phyloP scores from a whole-genome alignment of 1,284 basidiomycete genomes.

The Cerrena zonata region DNA sequence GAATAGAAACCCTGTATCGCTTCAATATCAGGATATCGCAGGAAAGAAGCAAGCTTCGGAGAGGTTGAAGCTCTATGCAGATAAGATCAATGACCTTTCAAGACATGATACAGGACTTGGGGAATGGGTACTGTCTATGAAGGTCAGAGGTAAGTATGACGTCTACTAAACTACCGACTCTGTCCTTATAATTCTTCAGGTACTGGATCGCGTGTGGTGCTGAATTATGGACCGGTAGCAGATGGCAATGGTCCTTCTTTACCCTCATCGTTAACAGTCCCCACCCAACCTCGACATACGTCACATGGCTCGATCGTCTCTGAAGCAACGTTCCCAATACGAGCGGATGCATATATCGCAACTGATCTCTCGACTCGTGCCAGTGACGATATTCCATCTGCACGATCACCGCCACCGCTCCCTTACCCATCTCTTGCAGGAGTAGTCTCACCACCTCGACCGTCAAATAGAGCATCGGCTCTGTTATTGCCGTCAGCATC shows the following conservation, averaged over 20 bases:
- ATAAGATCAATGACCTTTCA: slow-evolving; percentile 79
- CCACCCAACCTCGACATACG: slow-evolving; percentile 52
- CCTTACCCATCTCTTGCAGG: slow-evolving; percentile 70
- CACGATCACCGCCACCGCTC: slow-evolving; percentile 50
- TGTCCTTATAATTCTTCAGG: slow-evolving; percentile 1
- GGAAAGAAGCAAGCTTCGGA: slow-evolving; percentile 59
- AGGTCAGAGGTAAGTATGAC: slow-evolving; percentile 44
- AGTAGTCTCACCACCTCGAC: slow-evolving; percentile 18
- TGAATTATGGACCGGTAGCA: neutral
- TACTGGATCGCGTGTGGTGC: neutral
- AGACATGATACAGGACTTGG: slow-evolving; percentile 72
- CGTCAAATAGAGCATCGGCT: slow-evolving; percentile 21
- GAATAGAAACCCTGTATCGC: slow-evolving; percentile 61
- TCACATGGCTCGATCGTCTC: slow-evolving; percentile 69
- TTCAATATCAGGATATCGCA: slow-evolving; percentile 69
- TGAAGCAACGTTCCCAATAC: slow-evolving; percentile 70
- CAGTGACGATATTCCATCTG: slow-evolving; percentile 39
- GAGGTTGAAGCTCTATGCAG: slow-evolving; percentile 71
- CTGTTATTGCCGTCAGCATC: slow-evolving; percentile 28
- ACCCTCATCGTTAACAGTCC: slow-evolving; percentile 19
- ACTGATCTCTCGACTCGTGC: slow-evolving; percentile 60
- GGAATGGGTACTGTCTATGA: slow-evolving; percentile 66
- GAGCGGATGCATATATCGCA: slow-evolving; percentile 68
- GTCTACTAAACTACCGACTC: neutral
- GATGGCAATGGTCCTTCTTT: slow-evolving; percentile 12